Percentiles rank a stretch among this genome's conserved stretches.
Conservation (phyloP, 1,284 basidiomycete genomes). For the Fomitiporia mediterranea region DNA sequence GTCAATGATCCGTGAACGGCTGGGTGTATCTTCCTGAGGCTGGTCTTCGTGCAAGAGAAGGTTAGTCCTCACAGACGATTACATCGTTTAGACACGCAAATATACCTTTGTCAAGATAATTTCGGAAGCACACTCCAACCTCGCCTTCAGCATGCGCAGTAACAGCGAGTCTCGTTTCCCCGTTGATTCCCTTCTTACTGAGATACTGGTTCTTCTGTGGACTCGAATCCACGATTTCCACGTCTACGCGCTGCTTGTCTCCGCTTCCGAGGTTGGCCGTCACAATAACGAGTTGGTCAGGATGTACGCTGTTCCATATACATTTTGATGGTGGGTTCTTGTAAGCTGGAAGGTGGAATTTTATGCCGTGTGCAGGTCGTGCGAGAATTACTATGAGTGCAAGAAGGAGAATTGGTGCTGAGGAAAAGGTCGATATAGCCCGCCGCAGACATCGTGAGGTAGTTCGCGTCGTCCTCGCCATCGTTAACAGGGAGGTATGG, state of each 20-base stretch:
- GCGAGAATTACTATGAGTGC: slow-evolving; percentile 28
- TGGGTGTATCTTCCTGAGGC: slow-evolving; percentile 40
- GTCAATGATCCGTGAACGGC: slow-evolving; percentile 71
- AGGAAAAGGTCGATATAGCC: neutral
- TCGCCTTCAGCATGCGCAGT: slow-evolving; percentile 94
- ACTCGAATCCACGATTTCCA: slow-evolving; percentile 92
- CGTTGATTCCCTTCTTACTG: slow-evolving; percentile 82
- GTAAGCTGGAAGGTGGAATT: slow-evolving; percentile 71
- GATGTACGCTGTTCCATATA: slow-evolving; percentile 91
- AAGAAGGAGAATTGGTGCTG: slow-evolving; percentile 6
- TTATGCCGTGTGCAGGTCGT: slow-evolving; percentile 57
- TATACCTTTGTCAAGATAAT: slow-evolving; percentile 71
- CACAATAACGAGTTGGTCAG: slow-evolving; percentile 85
- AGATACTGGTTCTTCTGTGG: slow-evolving; percentile 88
- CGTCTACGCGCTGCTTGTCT: slow-evolving; percentile 76
- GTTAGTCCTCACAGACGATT: neutral
- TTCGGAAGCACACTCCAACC: slow-evolving; percentile 92
- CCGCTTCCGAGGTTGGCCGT: slow-evolving; percentile 86
- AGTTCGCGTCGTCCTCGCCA: neutral
- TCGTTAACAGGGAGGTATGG: neutral
- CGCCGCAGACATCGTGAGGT: neutral
- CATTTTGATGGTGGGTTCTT: slow-evolving; percentile 75
- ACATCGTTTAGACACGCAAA: slow-evolving; percentile 32
- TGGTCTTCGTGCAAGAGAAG: slow-evolving; percentile 34
- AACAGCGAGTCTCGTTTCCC: slow-evolving; percentile 89